These are phyloP conservation scores for Ziziphus jujuba DNA, from an alignment of 306 rosid species.

Conservation along the genomic window DNA sequence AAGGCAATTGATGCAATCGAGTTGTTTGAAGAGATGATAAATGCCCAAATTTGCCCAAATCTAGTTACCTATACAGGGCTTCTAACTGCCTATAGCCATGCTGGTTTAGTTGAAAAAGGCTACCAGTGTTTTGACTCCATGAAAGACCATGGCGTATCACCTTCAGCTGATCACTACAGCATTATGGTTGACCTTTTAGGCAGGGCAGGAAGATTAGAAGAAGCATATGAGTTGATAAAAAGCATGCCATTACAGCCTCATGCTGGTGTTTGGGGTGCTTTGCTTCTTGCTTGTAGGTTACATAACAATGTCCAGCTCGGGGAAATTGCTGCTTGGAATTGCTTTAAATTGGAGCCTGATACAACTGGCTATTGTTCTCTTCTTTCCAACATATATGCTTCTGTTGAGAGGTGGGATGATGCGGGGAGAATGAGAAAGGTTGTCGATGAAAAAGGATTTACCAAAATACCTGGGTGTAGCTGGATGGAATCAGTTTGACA, in stretches of 20 bases:
- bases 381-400: constrained; percentile 57
- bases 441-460: constrained; percentile 32
- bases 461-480: constrained; percentile 62
- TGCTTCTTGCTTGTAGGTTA: constrained; percentile 64
- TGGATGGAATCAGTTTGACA: constrained; percentile 32
- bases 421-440: constrained; percentile 42
- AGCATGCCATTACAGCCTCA: constrained; percentile 64
- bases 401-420: constrained; percentile 58
- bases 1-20: constrained; percentile 49
- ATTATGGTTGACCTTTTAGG: constrained; percentile 73
- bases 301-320: constrained; percentile 56
- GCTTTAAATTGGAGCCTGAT: constrained; percentile 57
- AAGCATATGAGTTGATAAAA: constrained; percentile 55
- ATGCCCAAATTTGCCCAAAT: constrained; percentile 48
- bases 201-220: constrained; percentile 58
- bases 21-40: constrained; percentile 62
- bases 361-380: constrained; percentile 52
- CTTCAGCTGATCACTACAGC: constrained; percentile 63
- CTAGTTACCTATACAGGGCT: constrained; percentile 60
- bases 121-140: constrained; percentile 47
- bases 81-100: constrained; percentile 68
- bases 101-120: constrained; percentile 72
- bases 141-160: constrained; percentile 48
- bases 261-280: constrained; percentile 68
- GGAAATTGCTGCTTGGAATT: constrained; percentile 60